phyloP scores from a whole-genome alignment of 1,139 yeast genomes.

The Casaregolazyma lundiana region DNA sequence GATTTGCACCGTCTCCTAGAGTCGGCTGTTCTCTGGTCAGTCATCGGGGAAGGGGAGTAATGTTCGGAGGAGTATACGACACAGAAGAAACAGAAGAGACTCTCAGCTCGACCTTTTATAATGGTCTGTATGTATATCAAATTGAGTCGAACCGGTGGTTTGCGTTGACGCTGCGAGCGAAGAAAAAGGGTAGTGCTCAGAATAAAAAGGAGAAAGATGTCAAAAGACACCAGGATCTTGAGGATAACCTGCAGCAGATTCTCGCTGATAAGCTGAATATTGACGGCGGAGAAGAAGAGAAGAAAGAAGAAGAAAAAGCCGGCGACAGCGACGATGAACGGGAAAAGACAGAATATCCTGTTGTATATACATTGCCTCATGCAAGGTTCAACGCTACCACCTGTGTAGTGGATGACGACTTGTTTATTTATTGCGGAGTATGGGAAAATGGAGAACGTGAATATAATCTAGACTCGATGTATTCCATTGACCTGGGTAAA shows the following conservation, averaged over 20 bases:
- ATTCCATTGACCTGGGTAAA: conserved; percentile 78
- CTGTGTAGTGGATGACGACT: conserved; percentile 77
- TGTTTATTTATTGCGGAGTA: conserved; percentile 88
- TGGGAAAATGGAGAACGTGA: conserved; percentile 89
- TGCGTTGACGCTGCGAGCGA: conserved; percentile 61
- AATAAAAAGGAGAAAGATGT: conserved; percentile 33
- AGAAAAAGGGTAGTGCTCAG: conserved; percentile 37
- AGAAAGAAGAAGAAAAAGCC: conserved; percentile 32
- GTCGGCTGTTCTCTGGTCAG: conserved; percentile 91
- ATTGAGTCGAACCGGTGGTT: conserved; percentile 89
- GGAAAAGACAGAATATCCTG: conserved; percentile 46
- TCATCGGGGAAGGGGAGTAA: conserved; percentile 87
- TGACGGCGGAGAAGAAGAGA: conserved; percentile 42
- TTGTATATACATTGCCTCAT: conserved; percentile 67
- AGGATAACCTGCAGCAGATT: conserved; percentile 70
- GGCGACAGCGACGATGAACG: conserved; percentile 34
- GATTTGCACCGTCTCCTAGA: conserved; percentile 83
- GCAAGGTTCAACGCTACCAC: conserved; percentile 83
- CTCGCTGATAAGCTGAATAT: conserved; percentile 65
- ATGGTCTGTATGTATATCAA: conserved; percentile 76
- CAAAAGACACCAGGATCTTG: conserved; percentile 74
- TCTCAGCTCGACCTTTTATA: conserved; percentile 78
- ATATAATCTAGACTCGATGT: conserved; percentile 76
- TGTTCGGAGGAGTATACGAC: conserved; percentile 96
- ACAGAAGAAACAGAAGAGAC: conserved; percentile 93